Percentiles rank a stretch among this genome's conserved stretches.
These are phyloP conservation scores for Alternaria consortialis DNA, from an alignment of 2,329 filamentous ascomycete genomes.

Conservation along the genomic window DNA sequence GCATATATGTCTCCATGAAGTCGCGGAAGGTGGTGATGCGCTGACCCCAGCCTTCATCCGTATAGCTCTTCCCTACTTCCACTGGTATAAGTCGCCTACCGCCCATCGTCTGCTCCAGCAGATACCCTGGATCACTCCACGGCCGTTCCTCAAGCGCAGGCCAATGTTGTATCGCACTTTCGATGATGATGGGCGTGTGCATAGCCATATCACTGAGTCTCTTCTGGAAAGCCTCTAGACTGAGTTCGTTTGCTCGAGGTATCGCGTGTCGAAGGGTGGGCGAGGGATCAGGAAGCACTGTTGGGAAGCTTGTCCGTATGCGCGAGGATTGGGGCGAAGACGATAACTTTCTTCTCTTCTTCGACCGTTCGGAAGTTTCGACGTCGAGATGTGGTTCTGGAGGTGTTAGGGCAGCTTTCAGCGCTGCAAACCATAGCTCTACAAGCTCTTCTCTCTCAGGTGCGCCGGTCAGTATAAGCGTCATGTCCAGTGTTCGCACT, in stretches of 20 bases:
- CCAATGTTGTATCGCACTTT: slow-evolving; percentile 73
- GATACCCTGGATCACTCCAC: slow-evolving; percentile 79
- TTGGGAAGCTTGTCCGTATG: slow-evolving; percentile 30
- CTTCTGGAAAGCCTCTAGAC: slow-evolving; percentile 42
- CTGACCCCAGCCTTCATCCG: slow-evolving; percentile 85
- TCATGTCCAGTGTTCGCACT: slow-evolving; percentile 75
- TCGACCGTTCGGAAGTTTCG: slow-evolving; percentile 16
- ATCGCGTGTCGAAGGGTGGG: slow-evolving; percentile 34
- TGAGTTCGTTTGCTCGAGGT: slow-evolving; percentile 25
- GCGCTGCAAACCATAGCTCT: slow-evolving; percentile 60
- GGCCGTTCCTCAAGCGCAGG: slow-evolving; percentile 73
- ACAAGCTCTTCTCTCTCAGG: slow-evolving; percentile 45
- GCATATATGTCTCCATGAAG: slow-evolving; percentile 73
- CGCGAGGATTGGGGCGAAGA: not conserved
- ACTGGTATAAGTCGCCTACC: slow-evolving; percentile 85
- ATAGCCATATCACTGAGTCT: slow-evolving; percentile 29
- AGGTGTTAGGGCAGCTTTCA: slow-evolving; percentile 46
- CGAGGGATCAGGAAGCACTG: not conserved
- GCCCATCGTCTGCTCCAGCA: slow-evolving; percentile 75
- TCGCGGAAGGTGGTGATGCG: slow-evolving; percentile 76
- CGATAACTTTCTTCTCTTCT: slow-evolving; percentile 30
- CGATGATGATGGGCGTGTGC: slow-evolving; percentile 72
- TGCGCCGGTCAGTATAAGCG: slow-evolving; percentile 73
- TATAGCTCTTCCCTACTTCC: slow-evolving; percentile 87
- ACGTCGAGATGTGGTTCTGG: not conserved